Evolutionary conservation across 345 rosid genomes (phyloP).

Genomic region (Crucihimalaya himalaica): DNA sequence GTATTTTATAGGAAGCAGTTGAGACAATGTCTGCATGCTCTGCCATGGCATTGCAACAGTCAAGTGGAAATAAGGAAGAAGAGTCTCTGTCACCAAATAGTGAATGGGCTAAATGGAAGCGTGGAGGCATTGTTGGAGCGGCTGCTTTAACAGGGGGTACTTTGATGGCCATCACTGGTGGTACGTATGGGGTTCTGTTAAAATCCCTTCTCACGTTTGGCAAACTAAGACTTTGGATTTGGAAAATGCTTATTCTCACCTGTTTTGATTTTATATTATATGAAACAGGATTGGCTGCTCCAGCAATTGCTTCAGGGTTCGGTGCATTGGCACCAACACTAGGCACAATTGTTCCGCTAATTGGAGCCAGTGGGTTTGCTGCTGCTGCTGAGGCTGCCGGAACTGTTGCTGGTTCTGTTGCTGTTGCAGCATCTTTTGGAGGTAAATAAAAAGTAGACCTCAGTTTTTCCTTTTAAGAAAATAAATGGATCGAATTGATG

Average conservation of each 20-base stretch:
- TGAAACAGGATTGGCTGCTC: slow-evolving; percentile 89
- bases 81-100: slow-evolving; percentile 50
- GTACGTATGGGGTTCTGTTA: slow-evolving; percentile 46
- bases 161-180: slow-evolving; percentile 93
- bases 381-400: slow-evolving; percentile 98
- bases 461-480: background rate
- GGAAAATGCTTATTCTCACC: background rate
- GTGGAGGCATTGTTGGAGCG: slow-evolving; percentile 94
- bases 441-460: slow-evolving; percentile 47
- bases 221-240: background rate
- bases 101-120: slow-evolving; percentile 84
- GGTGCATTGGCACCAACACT: slow-evolving; percentile 90
- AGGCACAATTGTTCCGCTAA: slow-evolving; percentile 85
- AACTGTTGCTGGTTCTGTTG: slow-evolving; percentile 93
- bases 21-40: slow-evolving; percentile 88
- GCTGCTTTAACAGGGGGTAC: slow-evolving; percentile 98
- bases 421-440: slow-evolving; percentile 99
- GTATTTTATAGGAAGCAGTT: slow-evolving; percentile 42
- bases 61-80: slow-evolving; percentile 59
- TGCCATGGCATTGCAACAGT: slow-evolving; percentile 81
- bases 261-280: slow-evolving; percentile 5
- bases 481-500: background rate
- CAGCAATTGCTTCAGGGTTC: slow-evolving; percentile 98
- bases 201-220: background rate
- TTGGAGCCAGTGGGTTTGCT: slow-evolving; percentile 97